Conservation (phyloP, 306 rosid species). For the Trichosanthes truncata region DNA sequence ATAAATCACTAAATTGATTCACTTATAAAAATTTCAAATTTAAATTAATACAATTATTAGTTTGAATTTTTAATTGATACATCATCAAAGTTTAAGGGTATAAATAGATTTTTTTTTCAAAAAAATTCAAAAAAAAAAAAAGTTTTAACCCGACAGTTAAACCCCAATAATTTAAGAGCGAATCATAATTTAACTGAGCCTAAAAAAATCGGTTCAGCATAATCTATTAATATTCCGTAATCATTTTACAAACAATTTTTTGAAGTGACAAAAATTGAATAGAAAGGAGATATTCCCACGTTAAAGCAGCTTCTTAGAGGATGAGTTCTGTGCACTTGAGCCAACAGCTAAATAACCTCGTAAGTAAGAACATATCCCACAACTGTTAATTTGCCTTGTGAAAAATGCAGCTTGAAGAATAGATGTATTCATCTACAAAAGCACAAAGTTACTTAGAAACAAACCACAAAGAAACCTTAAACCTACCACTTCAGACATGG, state of each 20-base stretch:
- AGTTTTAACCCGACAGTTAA: too few species aligned
- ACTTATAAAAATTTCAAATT: too few species aligned
- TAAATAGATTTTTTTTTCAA: too few species aligned
- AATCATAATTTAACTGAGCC: not conserved
- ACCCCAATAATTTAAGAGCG: too few species aligned
- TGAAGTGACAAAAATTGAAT: not conserved
- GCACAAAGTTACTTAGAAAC: too few species aligned
- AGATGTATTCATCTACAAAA: not conserved
- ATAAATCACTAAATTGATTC: too few species aligned
- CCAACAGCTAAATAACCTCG: not conserved
- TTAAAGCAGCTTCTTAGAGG: not conserved
- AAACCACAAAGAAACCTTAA: not conserved
- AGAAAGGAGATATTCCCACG: not conserved
- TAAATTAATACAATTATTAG: too few species aligned
- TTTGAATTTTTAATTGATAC: too few species aligned
- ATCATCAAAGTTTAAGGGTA: too few species aligned
- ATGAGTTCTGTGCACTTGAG: not conserved
- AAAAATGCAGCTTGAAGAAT: not conserved
- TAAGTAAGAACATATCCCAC: not conserved
- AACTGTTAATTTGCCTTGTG: not conserved
- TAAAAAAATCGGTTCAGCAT: not conserved
- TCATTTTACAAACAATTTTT: not conserved
- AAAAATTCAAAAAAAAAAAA: too few species aligned
- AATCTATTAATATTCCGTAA: not conserved
- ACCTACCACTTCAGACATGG: not conserved